Conservation (phyloP, 2,329 filamentous ascomycete species). For the Cercospora nicotianae region DNA sequence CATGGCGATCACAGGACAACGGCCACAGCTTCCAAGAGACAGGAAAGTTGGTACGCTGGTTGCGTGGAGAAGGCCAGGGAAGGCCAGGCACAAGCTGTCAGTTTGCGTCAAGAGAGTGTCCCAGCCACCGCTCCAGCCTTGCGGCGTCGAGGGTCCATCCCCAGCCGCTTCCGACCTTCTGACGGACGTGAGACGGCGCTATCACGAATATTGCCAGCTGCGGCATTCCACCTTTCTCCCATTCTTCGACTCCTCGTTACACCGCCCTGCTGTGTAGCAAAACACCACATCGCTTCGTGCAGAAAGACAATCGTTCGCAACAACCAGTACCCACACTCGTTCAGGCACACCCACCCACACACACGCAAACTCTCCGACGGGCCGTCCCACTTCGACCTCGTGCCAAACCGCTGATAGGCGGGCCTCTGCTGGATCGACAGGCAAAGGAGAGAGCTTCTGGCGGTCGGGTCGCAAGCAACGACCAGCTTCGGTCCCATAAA, state of each 20-base stretch:
- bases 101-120: neutral
- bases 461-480: slow-evolving; percentile 6
- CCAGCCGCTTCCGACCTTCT: neutral
- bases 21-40: neutral
- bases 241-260: neutral
- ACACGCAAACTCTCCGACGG: neutral
- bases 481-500: neutral
- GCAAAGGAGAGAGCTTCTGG: neutral
- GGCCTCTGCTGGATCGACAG: slow-evolving; percentile 8
- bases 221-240: neutral
- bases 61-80: neutral
- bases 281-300: neutral
- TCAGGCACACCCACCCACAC: neutral
- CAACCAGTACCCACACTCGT: neutral
- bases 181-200: neutral
- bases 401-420: neutral
- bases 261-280: neutral
- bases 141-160: neutral
- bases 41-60: neutral
- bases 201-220: neutral
- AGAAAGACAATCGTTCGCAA: neutral
- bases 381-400: neutral
- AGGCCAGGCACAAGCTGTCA: neutral
- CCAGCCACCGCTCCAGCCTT: neutral
- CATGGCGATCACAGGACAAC: neutral